Base-by-base conservation (phyloP, 805 yeast genomes). In the Metschnikowia lunata region DNA sequence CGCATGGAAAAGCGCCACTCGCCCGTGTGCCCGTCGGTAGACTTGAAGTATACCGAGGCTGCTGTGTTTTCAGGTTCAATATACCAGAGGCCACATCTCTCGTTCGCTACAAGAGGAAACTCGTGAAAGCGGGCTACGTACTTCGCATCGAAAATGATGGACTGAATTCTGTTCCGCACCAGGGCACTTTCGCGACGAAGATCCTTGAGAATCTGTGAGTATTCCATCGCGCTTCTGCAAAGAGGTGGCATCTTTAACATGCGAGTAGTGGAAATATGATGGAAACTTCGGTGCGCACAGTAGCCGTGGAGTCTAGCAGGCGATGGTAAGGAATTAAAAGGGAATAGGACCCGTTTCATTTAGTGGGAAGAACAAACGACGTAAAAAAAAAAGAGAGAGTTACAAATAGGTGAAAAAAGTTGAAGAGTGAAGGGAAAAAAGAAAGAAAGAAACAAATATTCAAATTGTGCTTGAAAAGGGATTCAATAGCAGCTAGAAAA, bases 71-170 rank as follows among this genome's bases (percentile, higher is more conserved):
- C 43, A 0, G 85, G 80, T 0, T 76, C 69, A 4, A 83, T 78
- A 54, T 89, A 89, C 97, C 97, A 89, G 11, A 78, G 57, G 0
- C 97, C 97, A 62, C 96, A 88, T 40, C 97, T 65, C 59, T 85
- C 91, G 60, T 89, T 89, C 6, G 96, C 85, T 1, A 82, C 60
- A 8, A 79, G 38, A 7, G 85, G 83, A 26, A 40, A 50, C 11
- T 37, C 28, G 40, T 49, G n/a, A 40, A 46, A 36, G n/a, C 57
- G 41, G 2, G 61, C 56, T 7, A 54, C 48, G 31, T 45, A 53
- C 35, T 38, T 37, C n/a, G 38, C 29, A 34, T 53, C 57, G 32
- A 40, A 42, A 13, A 53, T 45, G 30, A 53, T 86, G n/a, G 95
- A 85, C 34, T 78, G 85, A 2, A 88, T 63, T 23, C 96, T 63